Evolutionary conservation across 1,139 yeast species (phyloP), one percentile per base, ranked within the genome.

Genomic region (Yarrowia galli): DNA sequence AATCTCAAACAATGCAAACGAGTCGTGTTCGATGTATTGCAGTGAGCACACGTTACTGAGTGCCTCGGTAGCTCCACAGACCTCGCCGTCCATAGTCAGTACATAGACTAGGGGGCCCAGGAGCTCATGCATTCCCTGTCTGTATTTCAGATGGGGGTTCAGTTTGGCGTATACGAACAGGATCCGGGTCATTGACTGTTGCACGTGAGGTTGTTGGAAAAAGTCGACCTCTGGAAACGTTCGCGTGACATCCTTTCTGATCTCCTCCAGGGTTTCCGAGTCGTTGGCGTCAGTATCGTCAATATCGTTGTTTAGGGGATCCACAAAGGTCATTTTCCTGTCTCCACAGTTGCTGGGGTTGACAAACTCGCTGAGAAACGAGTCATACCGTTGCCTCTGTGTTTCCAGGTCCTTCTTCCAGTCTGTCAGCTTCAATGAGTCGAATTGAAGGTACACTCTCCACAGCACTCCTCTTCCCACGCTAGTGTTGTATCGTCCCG

Each of bases 91-190:
- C 40, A 60, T 67, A 3, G 71, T 64, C 58, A 75, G 67, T 1
- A 76, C 78, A 69, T 72, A 76, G 42, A 76, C 68, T 48, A 86
- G 77, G 43, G 86, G 79, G 0, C 87, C 89, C 46, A 85, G 76
- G 18, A 87, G 79, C 74, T 87, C 90, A 73, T 87, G 89, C 76
- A 86, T 81, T 8, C 90, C 90, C 73, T 87, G 90, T 68, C 86
- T 84, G 74, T 87, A 87, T 2, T 89, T 87, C 40, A 86, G 77
- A 22, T 73, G 75, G 6, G 78, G 77, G 72, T 85, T 83, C 71
- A 83, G 80, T 72, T 83, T 82, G 38, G 86, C 78, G 83, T 88
- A 87, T 9, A 84, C 78, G 71, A 79, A 85, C 56, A 87, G 76
- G 3, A 87, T 77, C 65, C 82, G 81, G 16, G 83, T 79, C 68